A percentile compares a stretch with the other conserved stretches of the same genome.
Evolutionary conservation across 768 basidiomycete genomes (phyloP).

Genomic region (Calocybe cyanea): DNA sequence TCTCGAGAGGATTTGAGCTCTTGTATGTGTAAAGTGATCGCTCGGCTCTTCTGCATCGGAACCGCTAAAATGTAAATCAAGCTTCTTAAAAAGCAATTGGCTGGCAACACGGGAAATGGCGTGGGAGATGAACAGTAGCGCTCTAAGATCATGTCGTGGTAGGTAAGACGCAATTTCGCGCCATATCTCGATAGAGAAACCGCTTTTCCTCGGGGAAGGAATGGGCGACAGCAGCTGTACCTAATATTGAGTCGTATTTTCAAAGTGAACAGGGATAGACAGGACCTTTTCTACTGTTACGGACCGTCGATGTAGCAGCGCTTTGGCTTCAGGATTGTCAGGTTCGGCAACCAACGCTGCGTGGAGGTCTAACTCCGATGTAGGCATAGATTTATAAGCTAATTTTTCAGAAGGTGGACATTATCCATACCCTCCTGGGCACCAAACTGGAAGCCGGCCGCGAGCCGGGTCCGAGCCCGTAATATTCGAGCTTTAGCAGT

Average conservation of each 20-base stretch:
- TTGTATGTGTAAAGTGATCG: slow-evolving; percentile 15
- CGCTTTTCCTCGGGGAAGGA: slow-evolving; percentile 42
- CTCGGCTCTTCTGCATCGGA: slow-evolving; percentile 26
- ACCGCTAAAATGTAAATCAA: slow-evolving; percentile 55
- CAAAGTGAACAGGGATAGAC: slow-evolving; percentile 4
- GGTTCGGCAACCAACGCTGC: slow-evolving; percentile 63
- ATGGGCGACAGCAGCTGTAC: slow-evolving; percentile 36
- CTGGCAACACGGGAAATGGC: slow-evolving; percentile 65
- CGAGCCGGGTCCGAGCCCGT: slow-evolving; percentile 63
- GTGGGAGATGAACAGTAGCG: slow-evolving; percentile 61
- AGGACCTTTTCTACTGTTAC: slow-evolving; percentile 57
- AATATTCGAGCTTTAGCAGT: slow-evolving; percentile 60
- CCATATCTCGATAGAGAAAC: slow-evolving; percentile 71
- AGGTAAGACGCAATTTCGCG: slow-evolving; percentile 61
- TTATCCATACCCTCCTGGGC: slow-evolving; percentile 58
- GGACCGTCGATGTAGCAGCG: slow-evolving; percentile 51
- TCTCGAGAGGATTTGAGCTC: slow-evolving; percentile 14
- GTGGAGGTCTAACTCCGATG: slow-evolving; percentile 74
- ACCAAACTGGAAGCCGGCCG: slow-evolving; percentile 53
- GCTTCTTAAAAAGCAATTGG: slow-evolving; percentile 59
- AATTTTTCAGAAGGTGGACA: slow-evolving; percentile 6
- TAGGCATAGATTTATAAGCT: too few species aligned
- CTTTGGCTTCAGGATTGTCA: slow-evolving; percentile 65
- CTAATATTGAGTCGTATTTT: not conserved
- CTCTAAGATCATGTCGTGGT: slow-evolving; percentile 61